These are phyloP conservation scores for Gracilaria domingensis DNA, from an alignment of 23 red algal species.

Conservation along the genomic window DNA sequence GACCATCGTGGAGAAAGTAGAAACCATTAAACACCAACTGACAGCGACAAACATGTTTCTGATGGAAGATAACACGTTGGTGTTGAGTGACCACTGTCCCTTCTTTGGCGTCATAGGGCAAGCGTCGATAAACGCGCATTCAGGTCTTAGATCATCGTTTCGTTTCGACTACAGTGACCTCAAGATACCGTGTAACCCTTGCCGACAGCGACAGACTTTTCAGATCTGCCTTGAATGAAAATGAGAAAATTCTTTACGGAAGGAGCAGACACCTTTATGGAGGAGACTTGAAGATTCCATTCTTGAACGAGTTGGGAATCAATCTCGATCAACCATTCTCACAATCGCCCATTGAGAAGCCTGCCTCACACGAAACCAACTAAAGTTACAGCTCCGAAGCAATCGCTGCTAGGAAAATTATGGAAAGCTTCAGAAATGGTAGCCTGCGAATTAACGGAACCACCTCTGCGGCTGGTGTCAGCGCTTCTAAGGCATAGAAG, in stretches of 20 bases:
- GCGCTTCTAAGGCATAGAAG: too few species aligned
- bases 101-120: background rate
- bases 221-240: background rate
- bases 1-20: background rate
- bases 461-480: slow-evolving; percentile 8
- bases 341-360: background rate
- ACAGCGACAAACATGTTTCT: background rate
- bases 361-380: background rate
- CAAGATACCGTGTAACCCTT: background rate
- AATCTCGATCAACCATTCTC: background rate
- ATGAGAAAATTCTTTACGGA: background rate
- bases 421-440: slow-evolving; percentile 3
- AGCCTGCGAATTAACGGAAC: background rate
- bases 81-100: background rate
- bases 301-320: slow-evolving; percentile 6
- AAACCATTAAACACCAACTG: background rate
- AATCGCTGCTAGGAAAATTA: slow-evolving; percentile 4
- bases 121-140: background rate
- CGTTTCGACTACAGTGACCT: slow-evolving; percentile 15
- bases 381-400: background rate
- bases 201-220: background rate
- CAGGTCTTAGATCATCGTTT: background rate
- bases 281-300: background rate
- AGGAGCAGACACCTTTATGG: background rate
- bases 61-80: background rate